Evolutionary conservation across 352 stramenopile species (phyloP).

Genomic region (Globisporangium mamillatum): DNA sequence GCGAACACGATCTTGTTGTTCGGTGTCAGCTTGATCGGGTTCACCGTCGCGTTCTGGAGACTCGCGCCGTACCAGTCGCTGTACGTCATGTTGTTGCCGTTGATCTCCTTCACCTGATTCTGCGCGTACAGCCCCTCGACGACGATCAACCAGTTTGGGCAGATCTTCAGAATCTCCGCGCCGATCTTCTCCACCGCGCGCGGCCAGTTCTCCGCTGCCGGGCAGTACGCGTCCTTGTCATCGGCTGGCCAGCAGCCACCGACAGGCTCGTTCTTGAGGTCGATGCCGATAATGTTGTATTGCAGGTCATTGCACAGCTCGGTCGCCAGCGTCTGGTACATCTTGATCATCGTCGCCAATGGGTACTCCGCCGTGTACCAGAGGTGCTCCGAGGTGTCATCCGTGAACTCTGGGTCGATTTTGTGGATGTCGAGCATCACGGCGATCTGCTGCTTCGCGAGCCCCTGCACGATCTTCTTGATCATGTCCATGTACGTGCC

Average conservation of each 20-base stretch:
- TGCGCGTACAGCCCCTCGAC: constrained; percentile 58
- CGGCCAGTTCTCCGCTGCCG: constrained; percentile 63
- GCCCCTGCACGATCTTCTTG: constrained; percentile 76
- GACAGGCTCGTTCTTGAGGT: constrained; percentile 83
- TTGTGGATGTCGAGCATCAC: constrained; percentile 85
- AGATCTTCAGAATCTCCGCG: constrained; percentile 58
- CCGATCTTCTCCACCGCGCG: constrained; percentile 64
- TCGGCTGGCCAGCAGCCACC: constrained; percentile 66
- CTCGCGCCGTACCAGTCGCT: constrained; percentile 81
- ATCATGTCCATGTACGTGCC: constrained; percentile 83
- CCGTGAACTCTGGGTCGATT: constrained; percentile 71
- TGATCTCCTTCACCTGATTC: constrained; percentile 45
- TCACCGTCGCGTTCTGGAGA: constrained; percentile 71
- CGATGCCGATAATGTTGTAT: constrained; percentile 85
- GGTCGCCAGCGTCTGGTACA: constrained; percentile 67
- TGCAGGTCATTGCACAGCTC: constrained; percentile 69
- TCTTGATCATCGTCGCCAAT: constrained; percentile 51
- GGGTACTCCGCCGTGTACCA: constrained; percentile 70
- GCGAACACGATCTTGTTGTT: constrained; percentile 77
- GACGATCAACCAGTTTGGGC: constrained; percentile 78
- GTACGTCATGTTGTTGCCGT: constrained; percentile 66
- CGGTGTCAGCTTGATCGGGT: constrained; percentile 55
- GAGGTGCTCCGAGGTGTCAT: constrained; percentile 67
- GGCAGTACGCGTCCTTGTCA: constrained; percentile 54
- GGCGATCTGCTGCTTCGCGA: constrained; percentile 77